Percentiles rank a stretch among this genome's conserved stretches.
phyloP scores from a whole-genome alignment of 805 yeast species.

The Saccharomyces kudriavzevii region DNA sequence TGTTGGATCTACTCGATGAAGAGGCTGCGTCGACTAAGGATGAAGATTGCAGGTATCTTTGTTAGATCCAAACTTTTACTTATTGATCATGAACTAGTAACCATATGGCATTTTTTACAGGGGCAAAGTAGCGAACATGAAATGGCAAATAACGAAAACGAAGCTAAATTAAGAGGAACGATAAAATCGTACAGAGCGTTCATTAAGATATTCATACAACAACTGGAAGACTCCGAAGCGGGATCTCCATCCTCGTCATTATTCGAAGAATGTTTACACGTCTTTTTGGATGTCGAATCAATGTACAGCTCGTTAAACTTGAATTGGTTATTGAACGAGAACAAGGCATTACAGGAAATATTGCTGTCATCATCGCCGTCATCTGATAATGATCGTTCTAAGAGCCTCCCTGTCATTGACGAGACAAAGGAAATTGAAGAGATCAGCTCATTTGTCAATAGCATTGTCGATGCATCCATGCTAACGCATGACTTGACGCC shows the following conservation, averaged over 20 bases:
- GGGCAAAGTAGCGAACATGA: conserved; percentile 6
- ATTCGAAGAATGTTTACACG: conserved; percentile 59
- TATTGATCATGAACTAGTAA: conserved; percentile 55
- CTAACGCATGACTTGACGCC: background rate
- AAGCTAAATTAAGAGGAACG: conserved; percentile 35
- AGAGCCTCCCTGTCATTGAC: background rate
- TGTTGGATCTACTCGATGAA: conserved; percentile 20
- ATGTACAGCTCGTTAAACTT: conserved; percentile 56
- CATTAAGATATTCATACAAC: conserved; percentile 49
- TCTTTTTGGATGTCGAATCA: conserved; percentile 61
- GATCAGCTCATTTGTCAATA: conserved; percentile 5
- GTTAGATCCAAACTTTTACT: conserved; percentile 57
- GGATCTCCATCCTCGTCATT: conserved; percentile 46
- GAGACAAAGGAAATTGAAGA: conserved; percentile 1
- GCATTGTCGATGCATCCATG: conserved; percentile 1
- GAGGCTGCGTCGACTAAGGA: conserved; percentile 20
- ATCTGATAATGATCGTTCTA: background rate
- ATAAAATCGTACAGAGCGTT: conserved; percentile 48
- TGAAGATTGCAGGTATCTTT: conserved; percentile 48
- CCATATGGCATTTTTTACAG: conserved; percentile 24
- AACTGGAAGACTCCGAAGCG: conserved; percentile 44
- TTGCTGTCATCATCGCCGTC: conserved; percentile 1
- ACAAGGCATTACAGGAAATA: conserved; percentile 10
- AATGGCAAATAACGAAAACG: conserved; percentile 12
- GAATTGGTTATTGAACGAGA: conserved; percentile 30